Evolutionary conservation across 2,329 filamentous ascomycete genomes (phyloP).

Genomic region (Calonectria naviculata): DNA sequence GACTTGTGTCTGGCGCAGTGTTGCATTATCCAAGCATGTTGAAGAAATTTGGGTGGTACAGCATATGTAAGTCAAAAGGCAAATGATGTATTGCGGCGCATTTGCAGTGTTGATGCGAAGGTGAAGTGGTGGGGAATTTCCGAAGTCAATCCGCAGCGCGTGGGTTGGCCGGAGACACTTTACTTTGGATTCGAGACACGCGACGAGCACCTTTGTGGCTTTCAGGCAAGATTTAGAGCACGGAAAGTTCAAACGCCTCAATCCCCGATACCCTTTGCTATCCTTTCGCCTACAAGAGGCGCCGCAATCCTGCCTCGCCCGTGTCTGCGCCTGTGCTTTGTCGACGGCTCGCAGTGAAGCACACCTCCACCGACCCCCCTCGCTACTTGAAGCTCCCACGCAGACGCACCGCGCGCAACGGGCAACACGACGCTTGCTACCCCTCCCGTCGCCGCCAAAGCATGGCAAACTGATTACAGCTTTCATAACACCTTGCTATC

Average conservation of each 20-base stretch:
- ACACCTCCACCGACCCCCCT: neutral
- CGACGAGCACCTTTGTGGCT: neutral
- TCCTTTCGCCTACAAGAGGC: neutral
- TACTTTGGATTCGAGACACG: neutral
- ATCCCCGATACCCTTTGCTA: neutral
- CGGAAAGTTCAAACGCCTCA: neutral
- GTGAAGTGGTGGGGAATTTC: slow-evolving; percentile 6
- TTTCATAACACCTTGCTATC: neutral
- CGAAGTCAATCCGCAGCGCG: slow-evolving; percentile 17
- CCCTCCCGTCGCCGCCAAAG: neutral
- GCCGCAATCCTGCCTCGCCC: neutral
- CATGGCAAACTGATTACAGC: neutral
- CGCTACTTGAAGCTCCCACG: neutral
- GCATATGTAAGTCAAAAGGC: neutral
- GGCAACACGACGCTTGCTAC: neutral
- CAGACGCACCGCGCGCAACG: neutral
- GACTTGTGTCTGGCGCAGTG: neutral
- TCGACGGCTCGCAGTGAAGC: neutral
- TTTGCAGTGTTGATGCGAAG: neutral
- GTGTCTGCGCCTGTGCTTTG: neutral
- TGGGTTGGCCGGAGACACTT: neutral
- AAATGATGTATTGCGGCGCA: neutral
- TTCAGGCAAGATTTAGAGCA: neutral
- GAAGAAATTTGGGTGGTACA: neutral
- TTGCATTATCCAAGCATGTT: neutral